Evolutionary conservation across 73 alveolate species (phyloP).

Genomic region (Blepharisma stoltei): DNA sequence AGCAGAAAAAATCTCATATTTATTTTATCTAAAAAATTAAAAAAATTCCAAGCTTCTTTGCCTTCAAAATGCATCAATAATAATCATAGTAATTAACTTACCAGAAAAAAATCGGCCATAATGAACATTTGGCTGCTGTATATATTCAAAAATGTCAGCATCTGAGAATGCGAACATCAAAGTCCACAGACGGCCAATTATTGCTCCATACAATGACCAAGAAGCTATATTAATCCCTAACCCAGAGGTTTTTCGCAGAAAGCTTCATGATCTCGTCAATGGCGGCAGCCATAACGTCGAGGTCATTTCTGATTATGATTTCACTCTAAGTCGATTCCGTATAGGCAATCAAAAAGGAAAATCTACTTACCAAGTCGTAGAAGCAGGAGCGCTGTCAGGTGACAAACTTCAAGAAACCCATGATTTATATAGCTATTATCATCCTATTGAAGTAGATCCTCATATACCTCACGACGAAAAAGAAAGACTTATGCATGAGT

Average conservation of each 20-base stretch:
- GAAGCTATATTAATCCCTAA: too few species aligned
- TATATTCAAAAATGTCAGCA: too few species aligned
- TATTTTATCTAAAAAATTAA: too few species aligned
- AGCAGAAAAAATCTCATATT: too few species aligned
- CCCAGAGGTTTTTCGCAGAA: not conserved
- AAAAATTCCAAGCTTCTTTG: too few species aligned
- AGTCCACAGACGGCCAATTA: too few species aligned
- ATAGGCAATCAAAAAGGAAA: not conserved
- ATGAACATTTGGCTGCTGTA: too few species aligned
- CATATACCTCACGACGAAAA: not conserved
- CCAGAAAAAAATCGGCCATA: too few species aligned
- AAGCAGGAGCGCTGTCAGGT: not conserved
- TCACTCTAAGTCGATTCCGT: not conserved
- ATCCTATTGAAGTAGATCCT: constrained; percentile 16
- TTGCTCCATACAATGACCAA: too few species aligned
- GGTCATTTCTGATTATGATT: not conserved
- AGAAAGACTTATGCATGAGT: constrained; percentile 11
- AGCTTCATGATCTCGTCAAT: not conserved
- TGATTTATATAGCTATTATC: not conserved
- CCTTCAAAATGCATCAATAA: too few species aligned
- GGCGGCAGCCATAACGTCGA: not conserved
- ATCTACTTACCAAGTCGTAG: not conserved
- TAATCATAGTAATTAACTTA: too few species aligned
- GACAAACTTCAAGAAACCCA: not conserved
- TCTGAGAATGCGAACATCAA: too few species aligned